Evolutionary conservation across 2,329 filamentous ascomycete genomes (phyloP).

Genomic region (Ascochyta pisi): DNA sequence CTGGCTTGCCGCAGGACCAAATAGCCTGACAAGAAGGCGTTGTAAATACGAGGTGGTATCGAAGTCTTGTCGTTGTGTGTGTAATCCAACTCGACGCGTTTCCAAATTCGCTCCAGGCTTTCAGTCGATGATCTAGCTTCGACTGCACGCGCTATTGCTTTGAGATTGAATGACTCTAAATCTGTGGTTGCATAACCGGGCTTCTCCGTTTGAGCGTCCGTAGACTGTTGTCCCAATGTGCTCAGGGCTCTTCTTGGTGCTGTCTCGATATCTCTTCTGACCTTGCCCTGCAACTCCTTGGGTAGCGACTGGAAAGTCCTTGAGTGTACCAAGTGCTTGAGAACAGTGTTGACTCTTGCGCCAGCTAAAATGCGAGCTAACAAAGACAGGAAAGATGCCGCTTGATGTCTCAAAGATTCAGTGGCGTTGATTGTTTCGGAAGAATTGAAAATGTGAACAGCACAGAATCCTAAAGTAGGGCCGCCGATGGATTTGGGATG

Average conservation of each 20-base stretch:
- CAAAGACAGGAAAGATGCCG: slow-evolving; percentile 37
- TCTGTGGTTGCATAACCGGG: slow-evolving; percentile 19
- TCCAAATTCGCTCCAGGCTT: slow-evolving; percentile 35
- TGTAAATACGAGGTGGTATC: slow-evolving; percentile 48
- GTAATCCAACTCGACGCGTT: slow-evolving; percentile 28
- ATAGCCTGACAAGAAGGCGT: slow-evolving; percentile 57
- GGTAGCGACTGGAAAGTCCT: slow-evolving; percentile 24
- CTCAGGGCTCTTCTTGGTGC: slow-evolving; percentile 34
- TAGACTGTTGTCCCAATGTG: slow-evolving; percentile 17
- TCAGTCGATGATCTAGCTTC: slow-evolving; percentile 19
- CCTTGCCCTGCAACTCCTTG: slow-evolving; percentile 29
- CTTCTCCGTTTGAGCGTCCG: neutral
- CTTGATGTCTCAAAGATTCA: slow-evolving; percentile 27
- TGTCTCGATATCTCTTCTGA: slow-evolving; percentile 32
- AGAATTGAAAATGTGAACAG: slow-evolving; percentile 40
- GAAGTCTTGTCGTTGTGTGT: slow-evolving; percentile 15
- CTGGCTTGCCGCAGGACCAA: slow-evolving; percentile 53
- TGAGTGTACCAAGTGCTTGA: slow-evolving; percentile 19
- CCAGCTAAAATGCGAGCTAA: slow-evolving; percentile 34
- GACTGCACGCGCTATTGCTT: slow-evolving; percentile 36
- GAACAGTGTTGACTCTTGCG: slow-evolving; percentile 23
- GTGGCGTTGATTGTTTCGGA: slow-evolving; percentile 29
- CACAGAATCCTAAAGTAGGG: slow-evolving; percentile 36
- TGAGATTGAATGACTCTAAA: slow-evolving; percentile 34
- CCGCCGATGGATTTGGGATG: slow-evolving; percentile 29